These are phyloP conservation scores for Ustilago hordei DNA, from an alignment of 1,284 basidiomycete genomes.

Conservation along the genomic window DNA sequence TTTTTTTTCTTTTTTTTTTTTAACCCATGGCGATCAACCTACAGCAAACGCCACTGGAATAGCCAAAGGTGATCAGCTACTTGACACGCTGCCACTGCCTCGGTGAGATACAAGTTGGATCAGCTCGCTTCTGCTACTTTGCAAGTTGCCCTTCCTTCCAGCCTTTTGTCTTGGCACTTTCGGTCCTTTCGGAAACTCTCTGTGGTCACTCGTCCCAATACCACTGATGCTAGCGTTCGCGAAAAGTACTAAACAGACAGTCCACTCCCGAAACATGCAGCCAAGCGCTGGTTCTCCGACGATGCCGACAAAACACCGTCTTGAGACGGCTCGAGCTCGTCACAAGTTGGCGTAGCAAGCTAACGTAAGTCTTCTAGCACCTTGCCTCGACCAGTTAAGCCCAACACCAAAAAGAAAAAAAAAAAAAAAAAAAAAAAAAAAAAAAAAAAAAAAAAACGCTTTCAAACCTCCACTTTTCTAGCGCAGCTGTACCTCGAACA, in stretches of 20 bases:
- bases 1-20: too few species aligned
- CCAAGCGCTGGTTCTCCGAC: background rate
- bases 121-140: too few species aligned
- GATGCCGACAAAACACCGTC: background rate
- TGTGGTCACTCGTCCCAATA: too few species aligned
- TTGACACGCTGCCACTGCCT: background rate
- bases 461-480: slow-evolving; percentile 15
- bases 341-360: background rate
- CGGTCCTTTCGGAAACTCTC: too few species aligned
- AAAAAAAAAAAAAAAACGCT: background rate
- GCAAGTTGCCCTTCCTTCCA: background rate
- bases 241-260: too few species aligned
- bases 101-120: too few species aligned
- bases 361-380: background rate
- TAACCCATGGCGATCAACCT: background rate
- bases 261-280: background rate
- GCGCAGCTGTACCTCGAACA: background rate
- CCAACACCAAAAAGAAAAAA: too few species aligned
- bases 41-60: background rate
- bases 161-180: too few species aligned
- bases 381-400: background rate
- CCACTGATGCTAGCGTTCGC: too few species aligned
- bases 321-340: background rate
- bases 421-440: too few species aligned
- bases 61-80: too few species aligned